These are phyloP conservation scores for Fusarium tuaranense DNA, from an alignment of 2,329 filamentous ascomycete species.

Conservation along the genomic window DNA sequence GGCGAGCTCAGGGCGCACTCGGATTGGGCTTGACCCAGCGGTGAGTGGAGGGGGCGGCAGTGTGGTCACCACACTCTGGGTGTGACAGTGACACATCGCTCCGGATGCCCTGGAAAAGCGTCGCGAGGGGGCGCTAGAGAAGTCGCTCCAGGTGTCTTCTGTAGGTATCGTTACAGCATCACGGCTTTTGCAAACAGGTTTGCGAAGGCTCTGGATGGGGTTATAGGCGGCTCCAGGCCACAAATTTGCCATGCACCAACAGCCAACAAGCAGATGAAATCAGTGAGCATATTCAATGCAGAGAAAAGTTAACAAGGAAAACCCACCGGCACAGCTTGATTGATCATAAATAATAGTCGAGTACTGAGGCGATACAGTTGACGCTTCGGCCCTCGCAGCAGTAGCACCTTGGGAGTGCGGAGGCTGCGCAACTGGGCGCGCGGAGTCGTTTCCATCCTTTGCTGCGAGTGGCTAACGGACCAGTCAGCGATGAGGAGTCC, in stretches of 20 bases:
- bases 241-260: constrained; percentile 30
- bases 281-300: constrained; percentile 2
- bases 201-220: constrained; percentile 17
- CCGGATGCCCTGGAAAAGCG: constrained; percentile 39
- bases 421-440: constrained; percentile 33
- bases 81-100: constrained; percentile 43
- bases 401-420: constrained; percentile 28
- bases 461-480: constrained; percentile 29
- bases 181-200: constrained; percentile 26
- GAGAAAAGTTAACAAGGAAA: constrained; percentile 9
- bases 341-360: constrained; percentile 34
- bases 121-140: constrained; percentile 38
- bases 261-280: constrained; percentile 16
- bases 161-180: constrained; percentile 45
- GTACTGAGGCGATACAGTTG: constrained; percentile 39
- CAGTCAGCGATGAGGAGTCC: constrained; percentile 26
- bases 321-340: constrained; percentile 4
- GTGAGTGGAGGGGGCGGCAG: constrained; percentile 31
- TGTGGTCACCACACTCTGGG: constrained; percentile 22
- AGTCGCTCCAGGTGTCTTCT: constrained; percentile 36
- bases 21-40: constrained; percentile 39
- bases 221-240: constrained; percentile 20
- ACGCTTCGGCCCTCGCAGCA: constrained; percentile 37
- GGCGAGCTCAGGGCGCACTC: constrained; percentile 25
- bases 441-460: constrained; percentile 20